Base-by-base conservation (phyloP, 208 protist species). In the Wallacemonas sp. region DNA sequence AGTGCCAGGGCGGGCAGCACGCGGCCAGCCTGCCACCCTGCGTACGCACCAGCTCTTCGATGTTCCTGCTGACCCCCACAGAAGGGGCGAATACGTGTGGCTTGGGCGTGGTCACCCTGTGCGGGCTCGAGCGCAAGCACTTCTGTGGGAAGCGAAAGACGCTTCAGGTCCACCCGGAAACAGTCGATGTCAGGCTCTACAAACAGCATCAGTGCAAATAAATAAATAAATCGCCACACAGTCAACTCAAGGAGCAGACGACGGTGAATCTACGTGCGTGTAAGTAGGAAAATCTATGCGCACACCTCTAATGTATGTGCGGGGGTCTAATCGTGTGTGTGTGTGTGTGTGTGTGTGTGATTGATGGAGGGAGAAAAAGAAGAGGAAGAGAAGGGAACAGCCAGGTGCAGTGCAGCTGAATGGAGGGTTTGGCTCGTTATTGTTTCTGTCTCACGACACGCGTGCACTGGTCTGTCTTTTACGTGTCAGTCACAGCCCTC, bases 101-200 rank as follows among this genome's bases (percentile, higher is more conserved):
- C 38, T 4, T 46, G 6, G 24, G 55, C 50, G 50, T 21, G 30
- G n/a, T 26, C n/a, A 39, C 42, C 13, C 17, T 19, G 67, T 57
- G 42, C 52, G 33, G 42, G 50, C 29, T 57, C 22, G 15, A 71
- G 59, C n/a, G n/a, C 22, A 1, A 86, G 66, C 4, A 91, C 61
- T 13, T 39, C 58, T 21, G 9, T 33, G 10, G 85, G 81, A 5
- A 91, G 44, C 13, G 70, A 64, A 21, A 91, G 24, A 22, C 72
- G 54, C 21, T 66, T 63, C 42, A 91, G 63, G n/a, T 71, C 69
- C 37, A 91, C 65, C 42, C 69, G 74, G 45, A 91, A 82, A 66
- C 67, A 88, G 58, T 88, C 81, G 9, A 91, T 70, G 17, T 91
- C 85, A 5, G 85, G 81, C 48, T 91, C 85, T 8, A 81, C 26